phyloP scores from a whole-genome alignment of 2,329 filamentous ascomycete species.

The Hypocrella siamensis region DNA sequence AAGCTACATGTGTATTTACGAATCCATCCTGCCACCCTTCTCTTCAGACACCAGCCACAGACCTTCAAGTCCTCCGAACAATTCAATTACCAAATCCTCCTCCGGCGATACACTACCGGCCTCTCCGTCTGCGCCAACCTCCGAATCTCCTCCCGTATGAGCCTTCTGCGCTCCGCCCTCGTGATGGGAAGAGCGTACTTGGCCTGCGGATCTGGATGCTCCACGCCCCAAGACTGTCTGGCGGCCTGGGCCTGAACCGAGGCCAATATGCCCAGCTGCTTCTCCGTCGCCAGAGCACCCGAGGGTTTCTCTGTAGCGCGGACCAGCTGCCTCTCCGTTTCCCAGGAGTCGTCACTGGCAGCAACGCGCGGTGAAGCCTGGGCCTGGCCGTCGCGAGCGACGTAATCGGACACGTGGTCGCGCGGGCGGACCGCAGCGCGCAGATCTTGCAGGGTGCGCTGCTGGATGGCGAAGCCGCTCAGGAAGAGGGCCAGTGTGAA shows the following conservation, averaged over 20 bases:
- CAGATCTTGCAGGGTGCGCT: conserved; percentile 66
- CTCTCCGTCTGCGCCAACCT: conserved; percentile 27
- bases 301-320: too few species aligned
- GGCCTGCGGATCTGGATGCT: conserved; percentile 19
- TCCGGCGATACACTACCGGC: conserved; percentile 36
- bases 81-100: too few species aligned
- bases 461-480: conserved; percentile 75
- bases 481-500: conserved; percentile 77
- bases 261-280: conserved; percentile 17
- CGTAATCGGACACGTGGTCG: background rate
- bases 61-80: too few species aligned
- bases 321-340: too few species aligned
- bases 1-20: too few species aligned
- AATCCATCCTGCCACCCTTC: too few species aligned
- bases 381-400: conserved; percentile 6
- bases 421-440: conserved; percentile 50
- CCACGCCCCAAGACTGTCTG: conserved; percentile 16
- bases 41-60: too few species aligned
- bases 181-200: conserved; percentile 31
- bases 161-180: conserved; percentile 35
- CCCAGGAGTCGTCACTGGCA: too few species aligned
- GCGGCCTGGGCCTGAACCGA: conserved; percentile 15
- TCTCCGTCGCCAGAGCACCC: conserved; percentile 7
- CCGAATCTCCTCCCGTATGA: conserved; percentile 42
- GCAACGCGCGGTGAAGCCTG: too few species aligned